These are phyloP conservation scores for Keithomyces neogunnii DNA, from an alignment of 2,329 filamentous ascomycete species.

Conservation along the genomic window DNA sequence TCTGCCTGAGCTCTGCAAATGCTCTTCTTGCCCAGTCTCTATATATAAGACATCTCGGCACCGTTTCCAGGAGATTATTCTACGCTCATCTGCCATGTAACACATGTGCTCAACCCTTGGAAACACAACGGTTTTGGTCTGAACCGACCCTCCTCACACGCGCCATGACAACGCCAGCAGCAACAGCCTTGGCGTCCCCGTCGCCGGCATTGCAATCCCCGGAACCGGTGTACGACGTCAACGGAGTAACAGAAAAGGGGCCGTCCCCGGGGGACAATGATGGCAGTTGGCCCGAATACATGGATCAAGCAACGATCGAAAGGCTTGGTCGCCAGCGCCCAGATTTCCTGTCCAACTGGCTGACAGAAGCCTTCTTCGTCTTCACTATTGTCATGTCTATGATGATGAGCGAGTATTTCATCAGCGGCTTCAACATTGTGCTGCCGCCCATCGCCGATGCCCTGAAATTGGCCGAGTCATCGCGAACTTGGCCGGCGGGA, in stretches of 20 bases:
- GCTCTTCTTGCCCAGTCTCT: background rate
- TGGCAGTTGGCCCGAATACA: background rate
- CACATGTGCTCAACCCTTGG: no score
- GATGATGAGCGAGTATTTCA: conserved; percentile 63
- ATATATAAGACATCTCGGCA: no score
- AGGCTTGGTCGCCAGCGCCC: conserved; percentile 55
- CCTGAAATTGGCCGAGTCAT: conserved; percentile 54
- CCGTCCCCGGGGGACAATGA: background rate
- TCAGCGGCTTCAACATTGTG: conserved; percentile 69
- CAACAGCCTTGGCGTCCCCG: background rate
- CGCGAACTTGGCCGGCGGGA: conserved; percentile 55
- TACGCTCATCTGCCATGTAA: no score
- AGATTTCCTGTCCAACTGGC: conserved; percentile 39
- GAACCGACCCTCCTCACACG: background rate
- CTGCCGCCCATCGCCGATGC: conserved; percentile 55
- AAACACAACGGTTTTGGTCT: background rate
- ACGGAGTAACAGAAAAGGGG: background rate
- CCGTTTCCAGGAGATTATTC: no score
- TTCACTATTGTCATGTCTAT: conserved; percentile 55
- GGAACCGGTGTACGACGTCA: background rate
- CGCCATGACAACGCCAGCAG: background rate
- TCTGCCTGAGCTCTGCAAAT: no score
- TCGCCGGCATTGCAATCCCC: background rate
- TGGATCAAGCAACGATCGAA: conserved; percentile 37
- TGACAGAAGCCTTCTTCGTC: conserved; percentile 54